Conservation (phyloP, 441 rosid species). For the Adansonia madagascariensis region DNA sequence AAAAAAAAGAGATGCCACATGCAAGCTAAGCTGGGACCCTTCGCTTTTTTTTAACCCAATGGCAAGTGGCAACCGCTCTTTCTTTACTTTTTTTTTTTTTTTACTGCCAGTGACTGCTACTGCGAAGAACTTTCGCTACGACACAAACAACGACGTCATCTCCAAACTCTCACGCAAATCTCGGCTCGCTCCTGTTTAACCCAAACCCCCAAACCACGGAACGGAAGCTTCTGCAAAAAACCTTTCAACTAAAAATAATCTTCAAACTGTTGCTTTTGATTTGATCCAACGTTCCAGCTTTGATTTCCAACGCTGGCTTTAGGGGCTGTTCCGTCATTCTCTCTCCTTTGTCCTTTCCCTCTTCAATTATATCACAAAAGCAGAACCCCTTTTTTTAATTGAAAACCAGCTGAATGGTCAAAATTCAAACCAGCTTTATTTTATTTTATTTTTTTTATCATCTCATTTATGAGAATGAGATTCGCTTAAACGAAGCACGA, state of each 20-base stretch:
- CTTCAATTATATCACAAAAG: neutral
- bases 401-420: constrained; percentile 3
- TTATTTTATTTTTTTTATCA: neutral
- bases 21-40: neutral
- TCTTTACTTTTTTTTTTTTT: neutral
- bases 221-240: neutral
- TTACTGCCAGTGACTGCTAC: neutral
- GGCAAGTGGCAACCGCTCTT: neutral
- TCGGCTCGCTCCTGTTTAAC: neutral
- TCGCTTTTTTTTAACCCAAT: neutral
- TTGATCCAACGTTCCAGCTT: no score
- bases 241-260: neutral
- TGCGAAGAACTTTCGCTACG: neutral
- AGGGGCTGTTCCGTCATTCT: neutral
- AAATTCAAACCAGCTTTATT: neutral
- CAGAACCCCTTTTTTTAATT: neutral
- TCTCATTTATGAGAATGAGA: neutral
- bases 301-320: neutral
- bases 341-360: neutral
- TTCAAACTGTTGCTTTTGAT: neutral
- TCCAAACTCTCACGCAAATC: constrained; percentile 17
- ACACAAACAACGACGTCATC: neutral
- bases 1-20: no score
- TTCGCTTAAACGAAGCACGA: neutral
- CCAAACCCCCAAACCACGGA: neutral